phyloP scores from a whole-genome alignment of 2,329 filamentous ascomycete genomes.

The Apiospora saccharicola region DNA sequence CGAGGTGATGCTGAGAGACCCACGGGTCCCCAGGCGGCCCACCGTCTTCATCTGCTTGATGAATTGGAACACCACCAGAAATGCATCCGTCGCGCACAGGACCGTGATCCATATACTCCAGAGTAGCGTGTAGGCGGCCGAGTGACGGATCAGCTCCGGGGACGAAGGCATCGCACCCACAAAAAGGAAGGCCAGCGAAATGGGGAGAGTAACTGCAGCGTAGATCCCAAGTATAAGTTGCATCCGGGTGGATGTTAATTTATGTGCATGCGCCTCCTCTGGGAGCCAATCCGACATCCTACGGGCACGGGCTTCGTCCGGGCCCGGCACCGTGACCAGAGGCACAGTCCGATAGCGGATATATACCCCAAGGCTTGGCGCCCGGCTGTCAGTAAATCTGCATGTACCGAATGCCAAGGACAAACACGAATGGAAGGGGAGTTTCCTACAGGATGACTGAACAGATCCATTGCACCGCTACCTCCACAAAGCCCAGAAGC shows the following conservation, averaged over 20 bases:
- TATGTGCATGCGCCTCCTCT: constrained; percentile 28
- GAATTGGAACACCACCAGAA: constrained; percentile 29
- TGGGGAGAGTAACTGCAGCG: constrained; percentile 22
- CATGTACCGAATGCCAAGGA: neutral
- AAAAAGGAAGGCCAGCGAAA: constrained; percentile 25
- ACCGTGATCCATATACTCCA: constrained; percentile 28
- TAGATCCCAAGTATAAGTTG: constrained; percentile 23
- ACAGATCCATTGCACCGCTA: constrained; percentile 29
- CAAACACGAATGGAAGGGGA: neutral
- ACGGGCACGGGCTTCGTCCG: constrained; percentile 26
- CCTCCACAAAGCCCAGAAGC: constrained; percentile 26
- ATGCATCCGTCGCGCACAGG: constrained; percentile 26
- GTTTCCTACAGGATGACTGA: constrained; percentile 26
- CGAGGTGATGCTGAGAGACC: constrained; percentile 28
- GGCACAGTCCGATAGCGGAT: constrained; percentile 27
- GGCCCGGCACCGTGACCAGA: neutral
- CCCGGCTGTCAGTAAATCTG: neutral
- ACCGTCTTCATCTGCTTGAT: constrained; percentile 31
- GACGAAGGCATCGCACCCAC: constrained; percentile 25
- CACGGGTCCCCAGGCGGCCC: constrained; percentile 27
- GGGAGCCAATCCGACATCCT: constrained; percentile 28
- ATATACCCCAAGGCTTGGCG: constrained; percentile 24
- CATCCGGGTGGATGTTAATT: constrained; percentile 27
- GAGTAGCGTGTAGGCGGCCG: constrained; percentile 18
- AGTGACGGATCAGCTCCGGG: neutral